These are phyloP conservation scores for Lasiosphaeris hirsuta DNA, from an alignment of 495 filamentous ascomycete genomes.

Conservation along the genomic window DNA sequence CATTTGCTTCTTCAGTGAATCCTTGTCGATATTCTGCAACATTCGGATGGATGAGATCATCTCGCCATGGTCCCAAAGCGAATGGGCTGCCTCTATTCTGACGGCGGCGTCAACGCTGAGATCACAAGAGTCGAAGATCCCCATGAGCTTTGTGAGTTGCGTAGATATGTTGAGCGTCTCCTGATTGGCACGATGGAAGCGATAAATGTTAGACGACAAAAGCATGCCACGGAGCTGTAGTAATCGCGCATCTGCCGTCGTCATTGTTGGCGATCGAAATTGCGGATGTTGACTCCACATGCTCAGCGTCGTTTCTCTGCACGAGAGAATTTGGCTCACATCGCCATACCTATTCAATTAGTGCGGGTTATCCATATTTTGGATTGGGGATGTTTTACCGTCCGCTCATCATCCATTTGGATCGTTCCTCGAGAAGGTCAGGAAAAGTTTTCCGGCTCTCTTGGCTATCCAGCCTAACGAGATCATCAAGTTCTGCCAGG, in stretches of 20 bases:
- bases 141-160: conserved; percentile 69
- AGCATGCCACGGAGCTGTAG: conserved; percentile 72
- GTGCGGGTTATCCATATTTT: not conserved
- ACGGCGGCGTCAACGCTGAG: conserved; percentile 73
- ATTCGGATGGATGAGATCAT: conserved; percentile 87
- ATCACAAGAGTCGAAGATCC: conserved; percentile 60
- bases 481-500: conserved; percentile 77
- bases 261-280: conserved; percentile 59
- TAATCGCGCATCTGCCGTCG: conserved; percentile 59
- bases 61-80: conserved; percentile 93
- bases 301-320: conserved; percentile 76
- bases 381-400: conserved; percentile 48
- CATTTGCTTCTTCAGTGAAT: conserved; percentile 63
- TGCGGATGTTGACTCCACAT: conserved; percentile 65
- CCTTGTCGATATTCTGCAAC: conserved; percentile 67
- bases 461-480: conserved; percentile 57
- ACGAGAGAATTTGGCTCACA: conserved; percentile 74
- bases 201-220: conserved; percentile 66
- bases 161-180: conserved; percentile 82
- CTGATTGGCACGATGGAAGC: conserved; percentile 75
- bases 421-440: conserved; percentile 58
- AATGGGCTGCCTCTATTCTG: conserved; percentile 76
- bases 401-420: conserved; percentile 73
- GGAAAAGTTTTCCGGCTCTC: conserved; percentile 59
- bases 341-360: conserved; percentile 64